Evolutionary conservation across 116 monocot genomes (phyloP).

Genomic region (Iris pallida): DNA sequence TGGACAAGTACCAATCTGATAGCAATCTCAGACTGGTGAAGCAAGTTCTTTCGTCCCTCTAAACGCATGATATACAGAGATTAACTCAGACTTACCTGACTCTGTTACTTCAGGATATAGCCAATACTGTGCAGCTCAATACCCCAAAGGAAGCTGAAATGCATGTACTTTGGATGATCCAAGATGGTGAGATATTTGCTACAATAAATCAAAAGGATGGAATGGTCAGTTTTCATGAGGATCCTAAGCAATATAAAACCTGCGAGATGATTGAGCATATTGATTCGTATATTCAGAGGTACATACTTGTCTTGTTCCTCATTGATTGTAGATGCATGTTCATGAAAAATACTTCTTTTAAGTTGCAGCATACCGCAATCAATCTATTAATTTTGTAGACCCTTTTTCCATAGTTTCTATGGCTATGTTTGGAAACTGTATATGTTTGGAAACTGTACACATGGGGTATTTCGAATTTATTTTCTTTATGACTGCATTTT

Average conservation of each 20-base stretch:
- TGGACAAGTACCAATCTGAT: conserved; percentile 77
- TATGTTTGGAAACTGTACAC: too few relatives aligned
- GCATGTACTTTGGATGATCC: conserved; percentile 97
- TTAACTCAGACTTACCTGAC: conserved; percentile 88
- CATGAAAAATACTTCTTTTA: too few relatives aligned
- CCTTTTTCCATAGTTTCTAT: too few relatives aligned
- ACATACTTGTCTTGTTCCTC: neutral
- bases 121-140: conserved; percentile 67
- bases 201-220: conserved; percentile 98
- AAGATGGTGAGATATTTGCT: conserved; percentile 94
- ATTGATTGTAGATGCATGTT: too few relatives aligned
- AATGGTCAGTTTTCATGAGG: conserved; percentile 98
- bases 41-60: conserved; percentile 77
- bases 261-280: conserved; percentile 76
- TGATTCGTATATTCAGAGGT: conserved; percentile 87
- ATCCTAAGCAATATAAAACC: conserved; percentile 95
- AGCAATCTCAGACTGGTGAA: conserved; percentile 81
- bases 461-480: too few relatives aligned
- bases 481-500: too few relatives aligned
- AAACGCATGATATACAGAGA: conserved; percentile 85
- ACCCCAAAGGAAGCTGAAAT: conserved; percentile 92
- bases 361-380: too few relatives aligned
- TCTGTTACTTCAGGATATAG: conserved; percentile 93
- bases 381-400: too few relatives aligned
- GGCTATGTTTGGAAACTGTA: too few relatives aligned